A percentile compares a stretch with the other conserved stretches of the same genome.
These are phyloP conservation scores for Oryza rufipogon DNA, from an alignment of 176 grass and related monocot genomes.

Conservation along the genomic window DNA sequence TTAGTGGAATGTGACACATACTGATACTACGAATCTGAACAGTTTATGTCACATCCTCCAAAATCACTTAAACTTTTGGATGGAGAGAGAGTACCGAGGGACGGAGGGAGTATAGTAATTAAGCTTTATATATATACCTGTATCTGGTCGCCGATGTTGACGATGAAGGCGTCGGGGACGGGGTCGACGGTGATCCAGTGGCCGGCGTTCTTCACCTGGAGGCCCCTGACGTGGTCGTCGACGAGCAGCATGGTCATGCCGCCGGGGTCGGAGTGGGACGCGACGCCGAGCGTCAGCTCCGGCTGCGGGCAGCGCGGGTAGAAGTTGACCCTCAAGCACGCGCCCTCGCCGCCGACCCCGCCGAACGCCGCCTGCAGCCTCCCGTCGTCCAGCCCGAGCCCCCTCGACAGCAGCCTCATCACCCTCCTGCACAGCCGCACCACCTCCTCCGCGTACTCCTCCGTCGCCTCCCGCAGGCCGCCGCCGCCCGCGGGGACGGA, in stretches of 20 bases:
- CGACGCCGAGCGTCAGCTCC: slow-evolving; percentile 77
- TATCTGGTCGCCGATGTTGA: slow-evolving; percentile 88
- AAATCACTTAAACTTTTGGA: too few species aligned
- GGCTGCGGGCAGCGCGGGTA: slow-evolving; percentile 90
- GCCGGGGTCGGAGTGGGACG: slow-evolving; percentile 82
- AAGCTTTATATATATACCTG: slow-evolving; percentile 49
- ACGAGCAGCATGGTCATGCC: slow-evolving; percentile 82
- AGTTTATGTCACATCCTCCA: too few species aligned
- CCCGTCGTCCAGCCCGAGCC: slow-evolving; percentile 54
- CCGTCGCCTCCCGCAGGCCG: slow-evolving; percentile 53
- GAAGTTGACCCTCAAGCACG: slow-evolving; percentile 77
- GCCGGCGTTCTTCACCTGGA: slow-evolving; percentile 59
- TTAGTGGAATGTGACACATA: too few species aligned
- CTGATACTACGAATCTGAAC: too few species aligned
- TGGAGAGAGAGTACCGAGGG: too few species aligned
- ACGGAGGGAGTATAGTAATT: background rate
- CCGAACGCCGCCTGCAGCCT: slow-evolving; percentile 64
- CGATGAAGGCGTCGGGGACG: slow-evolving; percentile 62
- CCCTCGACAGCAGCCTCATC: slow-evolving; percentile 55
- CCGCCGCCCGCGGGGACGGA: slow-evolving; percentile 16
- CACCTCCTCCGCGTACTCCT: slow-evolving; percentile 69
- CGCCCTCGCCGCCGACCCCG: slow-evolving; percentile 49
- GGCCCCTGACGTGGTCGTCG: slow-evolving; percentile 67
- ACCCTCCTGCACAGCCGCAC: slow-evolving; percentile 51
- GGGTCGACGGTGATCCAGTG: slow-evolving; percentile 74